A percentile compares a stretch with the other conserved stretches of the same genome.
Evolutionary conservation across 2,329 filamentous ascomycete genomes (phyloP).

Genomic region (Beauveria bassiana): DNA sequence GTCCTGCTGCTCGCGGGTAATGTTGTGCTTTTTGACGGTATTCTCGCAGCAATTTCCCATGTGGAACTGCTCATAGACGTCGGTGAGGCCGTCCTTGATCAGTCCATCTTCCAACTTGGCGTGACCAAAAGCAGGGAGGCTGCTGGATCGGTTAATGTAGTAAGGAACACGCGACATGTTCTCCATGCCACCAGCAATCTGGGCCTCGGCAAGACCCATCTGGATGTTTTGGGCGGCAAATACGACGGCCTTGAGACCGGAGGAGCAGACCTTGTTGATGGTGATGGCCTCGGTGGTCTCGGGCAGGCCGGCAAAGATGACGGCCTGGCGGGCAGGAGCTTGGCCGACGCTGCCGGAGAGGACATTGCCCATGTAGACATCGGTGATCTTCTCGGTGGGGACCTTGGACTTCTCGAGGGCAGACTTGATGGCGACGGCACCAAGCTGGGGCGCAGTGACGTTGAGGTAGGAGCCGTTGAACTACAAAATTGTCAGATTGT

Average conservation of each 20-base stretch:
- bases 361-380: conserved; percentile 98
- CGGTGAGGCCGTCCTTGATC: conserved; percentile 90
- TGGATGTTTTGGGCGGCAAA: conserved; percentile 93
- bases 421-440: conserved; percentile 83
- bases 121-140: conserved; percentile 78
- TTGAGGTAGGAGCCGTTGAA: conserved; percentile 89
- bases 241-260: conserved; percentile 83
- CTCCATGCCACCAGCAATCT: conserved; percentile 94
- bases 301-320: conserved; percentile 79
- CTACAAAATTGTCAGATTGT: conserved; percentile 33
- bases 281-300: conserved; percentile 79
- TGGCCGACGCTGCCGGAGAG: conserved; percentile 79
- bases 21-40: conserved; percentile 77
- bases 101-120: conserved; percentile 84
- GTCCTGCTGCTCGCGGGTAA: conserved; percentile 83
- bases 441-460: conserved; percentile 79
- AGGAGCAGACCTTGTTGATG: conserved; percentile 97
- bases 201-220: conserved; percentile 78
- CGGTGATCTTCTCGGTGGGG: conserved; percentile 70
- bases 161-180: conserved; percentile 94
- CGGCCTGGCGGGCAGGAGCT: conserved; percentile 83
- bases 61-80: conserved; percentile 94
- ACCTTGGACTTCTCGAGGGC: conserved; percentile 81
- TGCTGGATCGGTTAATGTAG: conserved; percentile 76
- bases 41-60: conserved; percentile 97